Evolutionary conservation across 805 yeast species (phyloP).

Genomic region (Tetrapisispora pingtungensis): DNA sequence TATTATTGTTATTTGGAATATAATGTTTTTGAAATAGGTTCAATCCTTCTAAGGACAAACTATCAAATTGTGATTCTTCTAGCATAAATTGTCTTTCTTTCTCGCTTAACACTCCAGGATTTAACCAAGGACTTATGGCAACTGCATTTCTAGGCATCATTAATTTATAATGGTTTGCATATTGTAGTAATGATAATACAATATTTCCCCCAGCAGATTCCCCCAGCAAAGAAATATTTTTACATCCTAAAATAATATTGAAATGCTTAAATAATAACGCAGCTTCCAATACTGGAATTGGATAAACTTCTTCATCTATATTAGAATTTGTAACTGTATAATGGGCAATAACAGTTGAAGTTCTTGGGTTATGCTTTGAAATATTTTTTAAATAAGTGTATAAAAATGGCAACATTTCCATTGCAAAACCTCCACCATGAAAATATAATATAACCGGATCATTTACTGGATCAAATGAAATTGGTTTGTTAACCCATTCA

Average conservation of each 20-base stretch:
- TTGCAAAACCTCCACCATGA: slow-evolving; percentile 25
- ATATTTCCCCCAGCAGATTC: slow-evolving; percentile 24
- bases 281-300: slow-evolving; percentile 11
- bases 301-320: slow-evolving; percentile 4
- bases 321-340: slow-evolving; percentile 12
- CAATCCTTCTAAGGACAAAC: slow-evolving; percentile 9
- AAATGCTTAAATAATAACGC: slow-evolving; percentile 9
- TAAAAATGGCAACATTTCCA: slow-evolving; percentile 10
- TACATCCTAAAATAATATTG: slow-evolving; percentile 3
- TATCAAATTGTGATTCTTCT: slow-evolving; percentile 6
- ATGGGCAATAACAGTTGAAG: slow-evolving; percentile 13
- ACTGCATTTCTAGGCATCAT: slow-evolving; percentile 14
- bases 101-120: slow-evolving; percentile 8
- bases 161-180: slow-evolving; percentile 4
- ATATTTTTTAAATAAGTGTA: slow-evolving; percentile 11
- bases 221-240: slow-evolving; percentile 15
- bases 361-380: slow-evolving; percentile 7
- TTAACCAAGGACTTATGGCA: slow-evolving; percentile 23
- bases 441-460: slow-evolving; percentile 15
- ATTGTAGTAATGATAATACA: slow-evolving; percentile 10
- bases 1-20: background rate
- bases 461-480: slow-evolving; percentile 7
- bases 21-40: slow-evolving; percentile 2
- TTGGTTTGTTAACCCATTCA: slow-evolving; percentile 10
- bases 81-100: slow-evolving; percentile 3